phyloP scores from a whole-genome alignment of 2,329 filamentous ascomycete genomes.

The Rutstroemia sp. region DNA sequence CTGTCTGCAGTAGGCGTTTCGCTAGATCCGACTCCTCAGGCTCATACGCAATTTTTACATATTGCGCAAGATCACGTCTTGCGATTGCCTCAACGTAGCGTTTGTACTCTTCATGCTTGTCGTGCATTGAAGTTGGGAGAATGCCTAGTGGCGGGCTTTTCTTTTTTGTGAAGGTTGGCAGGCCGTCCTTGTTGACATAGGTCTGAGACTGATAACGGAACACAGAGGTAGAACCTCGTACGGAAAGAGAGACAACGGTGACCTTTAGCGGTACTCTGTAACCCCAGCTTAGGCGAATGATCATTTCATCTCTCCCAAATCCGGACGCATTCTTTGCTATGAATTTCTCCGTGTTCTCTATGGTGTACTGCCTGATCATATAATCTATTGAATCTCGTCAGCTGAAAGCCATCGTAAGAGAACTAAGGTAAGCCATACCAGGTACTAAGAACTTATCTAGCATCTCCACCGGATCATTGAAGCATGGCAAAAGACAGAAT shows the following conservation, averaged over 20 bases:
- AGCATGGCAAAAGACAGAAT: conserved; percentile 27
- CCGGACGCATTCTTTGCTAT: conserved; percentile 20
- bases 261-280: conserved; percentile 19
- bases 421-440: conserved; percentile 12
- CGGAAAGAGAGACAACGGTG: conserved; percentile 22
- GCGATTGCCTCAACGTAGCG: conserved; percentile 25
- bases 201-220: conserved; percentile 20
- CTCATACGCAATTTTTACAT: conserved; percentile 21
- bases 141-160: conserved; percentile 26
- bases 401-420: not conserved
- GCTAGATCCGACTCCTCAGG: conserved; percentile 21
- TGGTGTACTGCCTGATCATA: conserved; percentile 24
- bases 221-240: conserved; percentile 19
- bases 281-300: conserved; percentile 24
- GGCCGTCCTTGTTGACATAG: conserved; percentile 9
- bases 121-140: conserved; percentile 22
- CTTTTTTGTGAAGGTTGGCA: conserved; percentile 17
- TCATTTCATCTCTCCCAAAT: conserved; percentile 23
- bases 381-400: conserved; percentile 20
- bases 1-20: conserved; percentile 19
- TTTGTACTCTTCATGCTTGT: conserved; percentile 23
- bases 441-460: conserved; percentile 25
- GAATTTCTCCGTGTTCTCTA: conserved; percentile 24
- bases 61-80: conserved; percentile 17
- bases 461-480: conserved; percentile 28